Base-by-base conservation (phyloP, 1,284 basidiomycete species). In the Puccinia brachypodii region DNA sequence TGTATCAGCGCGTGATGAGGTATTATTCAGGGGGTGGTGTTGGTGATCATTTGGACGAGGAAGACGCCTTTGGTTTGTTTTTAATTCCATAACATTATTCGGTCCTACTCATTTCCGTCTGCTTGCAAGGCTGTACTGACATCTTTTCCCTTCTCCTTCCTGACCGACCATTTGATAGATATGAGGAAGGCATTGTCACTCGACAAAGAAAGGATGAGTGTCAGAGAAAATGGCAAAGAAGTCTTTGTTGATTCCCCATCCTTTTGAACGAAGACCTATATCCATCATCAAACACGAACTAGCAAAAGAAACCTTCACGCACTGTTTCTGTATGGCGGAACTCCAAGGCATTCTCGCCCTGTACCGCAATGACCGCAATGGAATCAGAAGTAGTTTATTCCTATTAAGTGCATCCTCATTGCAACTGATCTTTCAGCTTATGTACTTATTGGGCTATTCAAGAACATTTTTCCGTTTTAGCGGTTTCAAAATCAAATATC, bases 41-140 rank as follows among this genome's bases (percentile, higher is more conserved):
- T 22, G 58, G 58, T 38, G 40, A 81, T 25, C 44, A 44, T 47
- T 66, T 76, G 25, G 31, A 62, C 36, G 74, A 73, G 16, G 78
- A 81, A 74, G 78, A 81, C 60, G 78, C 78, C 8, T 81, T 73
- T 53, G 78, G 78, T 81, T 28, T n/a, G 78, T 81, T 80, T 62
- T 78, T 38, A 22, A 13, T 9, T 75, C 14, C 33, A 33, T 62
- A 1, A 58, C 64, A 38, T 42, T 53, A 28, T 69, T 38, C 36
- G 31, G 7, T 22, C 53, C 42, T 28, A 16, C 19, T 50, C 25
- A 7, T 72, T 72, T 14, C 31, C 50, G 2, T 72, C 19, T 44
- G 14, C 14, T 33, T 68, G 9, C 31, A 22, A 44, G 31, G 33
- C 22, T 44, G 33, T 53, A 33, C 50, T 50, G 16, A 40, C 62